Base-by-base conservation (phyloP, 2,329 filamentous ascomycete genomes). In the Teratosphaeria epicoccoides region DNA sequence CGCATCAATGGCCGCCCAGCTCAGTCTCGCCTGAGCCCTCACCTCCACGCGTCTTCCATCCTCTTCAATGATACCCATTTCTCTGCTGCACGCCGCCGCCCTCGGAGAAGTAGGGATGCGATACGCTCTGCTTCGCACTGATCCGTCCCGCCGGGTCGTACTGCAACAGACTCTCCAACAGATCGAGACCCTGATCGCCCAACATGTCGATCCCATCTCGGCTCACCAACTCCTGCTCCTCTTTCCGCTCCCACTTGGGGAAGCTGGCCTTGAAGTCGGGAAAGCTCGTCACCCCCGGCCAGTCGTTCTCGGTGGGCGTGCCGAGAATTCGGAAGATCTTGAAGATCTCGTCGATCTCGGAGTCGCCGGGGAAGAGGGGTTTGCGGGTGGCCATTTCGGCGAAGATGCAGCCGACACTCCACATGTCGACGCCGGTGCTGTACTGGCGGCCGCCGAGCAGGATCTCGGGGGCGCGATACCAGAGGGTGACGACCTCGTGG, bases 341-440 rank as follows among this genome's bases (percentile, higher is more conserved):
- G 78, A 94, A 94, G 66, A 94, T 94, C 71, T 94, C 88, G 65
- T 94, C 88, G 70, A 94, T 94, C 67, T 94, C 88, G 4, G 87
- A 93, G 68, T 95, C 89, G 53, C 89, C 89, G 11, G 89, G 88
- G 75, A 95, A 95, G 43, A 95, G 76, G 4, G 89, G 88, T 72
- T 94, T 95, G 63, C 88, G 82, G 1, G 89, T 95, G 71, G 88
- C 94, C 90, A 95, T 95, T 71, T 95, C 89, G 9, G 90, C 89
- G 69, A 95, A 95, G 70, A 95, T 95, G 70, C 88, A 93, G 56
- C 89, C 89, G 47, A 90, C 84, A 26, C 87, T 93, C 89, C 89
- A 95, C 87, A 95, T 95, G 66, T 95, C 89, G 43, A 95, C 88
- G 52, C 89, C 89, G 12, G 89, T 95, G 12, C 87, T 93, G 73